These are phyloP conservation scores for Naganishia sp. DNA, from an alignment of 1,284 basidiomycete genomes.

Conservation along the genomic window DNA sequence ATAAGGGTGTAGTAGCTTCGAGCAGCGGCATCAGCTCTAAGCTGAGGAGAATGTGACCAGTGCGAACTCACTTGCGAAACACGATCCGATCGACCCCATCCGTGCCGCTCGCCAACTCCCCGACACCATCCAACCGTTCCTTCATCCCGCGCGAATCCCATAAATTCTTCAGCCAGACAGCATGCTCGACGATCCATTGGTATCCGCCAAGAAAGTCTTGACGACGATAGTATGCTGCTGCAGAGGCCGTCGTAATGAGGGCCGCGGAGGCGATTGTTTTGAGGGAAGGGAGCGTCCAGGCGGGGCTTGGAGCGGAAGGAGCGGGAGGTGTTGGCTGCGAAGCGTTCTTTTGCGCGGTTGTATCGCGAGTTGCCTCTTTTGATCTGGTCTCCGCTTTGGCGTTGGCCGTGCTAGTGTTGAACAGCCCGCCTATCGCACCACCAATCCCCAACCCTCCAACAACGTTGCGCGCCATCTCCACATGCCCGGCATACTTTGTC, in stretches of 20 bases:
- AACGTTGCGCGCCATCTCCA: constrained; percentile 63
- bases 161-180: constrained; percentile 83
- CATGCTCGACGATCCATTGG: constrained; percentile 79
- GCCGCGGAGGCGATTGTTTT: constrained; percentile 58
- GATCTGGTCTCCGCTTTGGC: background rate
- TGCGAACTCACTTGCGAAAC: constrained; percentile 78
- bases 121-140: constrained; percentile 64
- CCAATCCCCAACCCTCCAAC: constrained; percentile 48
- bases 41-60: too few species aligned
- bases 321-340: constrained; percentile 31
- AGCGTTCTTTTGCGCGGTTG: background rate
- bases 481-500: constrained; percentile 73
- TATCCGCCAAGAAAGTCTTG: constrained; percentile 69
- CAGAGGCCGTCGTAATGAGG: constrained; percentile 73
- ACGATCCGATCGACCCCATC: constrained; percentile 69
- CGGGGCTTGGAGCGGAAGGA: constrained; percentile 3
- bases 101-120: constrained; percentile 59
- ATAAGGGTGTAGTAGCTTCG: constrained; percentile 77
- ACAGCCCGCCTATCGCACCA: constrained; percentile 57
- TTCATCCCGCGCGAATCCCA: constrained; percentile 76
- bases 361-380: background rate
- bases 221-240: constrained; percentile 77
- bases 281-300: constrained; percentile 21
- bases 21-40: too few species aligned
- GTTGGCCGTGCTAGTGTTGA: background rate